Evolutionary conservation across 768 basidiomycete genomes (phyloP).

Genomic region (Kwoniella sp.): DNA sequence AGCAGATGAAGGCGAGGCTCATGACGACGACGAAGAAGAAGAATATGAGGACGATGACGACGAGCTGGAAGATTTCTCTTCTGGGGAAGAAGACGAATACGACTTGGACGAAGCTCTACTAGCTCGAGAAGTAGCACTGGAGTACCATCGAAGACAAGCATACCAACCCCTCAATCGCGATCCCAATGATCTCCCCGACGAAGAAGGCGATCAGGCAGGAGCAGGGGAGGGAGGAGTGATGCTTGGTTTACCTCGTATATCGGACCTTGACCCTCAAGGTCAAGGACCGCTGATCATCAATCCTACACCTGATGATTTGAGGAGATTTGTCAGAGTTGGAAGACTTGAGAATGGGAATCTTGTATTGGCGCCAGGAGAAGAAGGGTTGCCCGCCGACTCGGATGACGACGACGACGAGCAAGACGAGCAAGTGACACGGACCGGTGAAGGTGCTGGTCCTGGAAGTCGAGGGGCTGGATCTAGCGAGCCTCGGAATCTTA

Average conservation of each 20-base stretch:
- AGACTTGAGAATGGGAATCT: slow-evolving; percentile 50
- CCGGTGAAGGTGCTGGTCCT: not conserved
- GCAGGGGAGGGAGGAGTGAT: slow-evolving; percentile 27
- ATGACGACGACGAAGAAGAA: slow-evolving; percentile 45
- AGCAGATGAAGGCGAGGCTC: slow-evolving; percentile 31
- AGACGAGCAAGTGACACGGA: slow-evolving; percentile 10
- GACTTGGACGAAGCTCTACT: slow-evolving; percentile 45
- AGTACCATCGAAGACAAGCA: slow-evolving; percentile 42
- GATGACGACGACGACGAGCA: slow-evolving; percentile 34
- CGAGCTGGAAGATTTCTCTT: slow-evolving; percentile 28
- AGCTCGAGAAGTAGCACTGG: slow-evolving; percentile 39
- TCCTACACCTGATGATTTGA: slow-evolving; percentile 42
- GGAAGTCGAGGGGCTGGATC: not conserved
- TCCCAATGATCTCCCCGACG: slow-evolving; percentile 19
- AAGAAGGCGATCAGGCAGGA: slow-evolving; percentile 11
- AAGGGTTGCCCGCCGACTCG: slow-evolving; percentile 28
- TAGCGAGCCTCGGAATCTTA: not conserved
- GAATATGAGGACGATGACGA: slow-evolving; percentile 46
- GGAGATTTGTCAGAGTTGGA: slow-evolving; percentile 38
- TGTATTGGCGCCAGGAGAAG: slow-evolving; percentile 44
- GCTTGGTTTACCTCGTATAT: slow-evolving; percentile 38
- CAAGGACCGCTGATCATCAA: slow-evolving; percentile 37
- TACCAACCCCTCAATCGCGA: slow-evolving; percentile 33
- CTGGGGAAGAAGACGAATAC: slow-evolving; percentile 43
- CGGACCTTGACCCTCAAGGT: slow-evolving; percentile 13